Evolutionary conservation across 2,329 filamentous ascomycete species (phyloP).

Genomic region (Cryphonectria parasitica): DNA sequence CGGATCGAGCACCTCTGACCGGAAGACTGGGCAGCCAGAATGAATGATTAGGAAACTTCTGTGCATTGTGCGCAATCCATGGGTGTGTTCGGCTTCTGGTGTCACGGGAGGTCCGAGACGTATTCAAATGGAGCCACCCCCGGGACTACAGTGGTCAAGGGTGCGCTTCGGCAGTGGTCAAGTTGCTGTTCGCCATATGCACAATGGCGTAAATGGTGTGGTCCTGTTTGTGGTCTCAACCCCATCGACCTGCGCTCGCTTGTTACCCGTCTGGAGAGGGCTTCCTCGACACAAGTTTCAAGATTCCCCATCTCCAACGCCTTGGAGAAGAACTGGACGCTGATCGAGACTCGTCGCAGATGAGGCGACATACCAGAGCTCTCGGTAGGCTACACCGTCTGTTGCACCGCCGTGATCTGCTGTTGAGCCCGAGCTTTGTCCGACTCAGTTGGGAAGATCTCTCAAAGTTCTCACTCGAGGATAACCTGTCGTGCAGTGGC

Average conservation of each 20-base stretch:
- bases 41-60: constrained; percentile 20
- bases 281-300: constrained; percentile 20
- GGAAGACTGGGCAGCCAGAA: constrained; percentile 5
- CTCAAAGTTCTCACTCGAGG: constrained; percentile 7
- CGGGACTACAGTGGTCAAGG: constrained; percentile 3
- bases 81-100: constrained; percentile 28
- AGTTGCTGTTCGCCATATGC: constrained; percentile 16
- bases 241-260: constrained; percentile 3
- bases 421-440: constrained; percentile 8
- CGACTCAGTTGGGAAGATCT: constrained; percentile 10
- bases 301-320: constrained; percentile 20
- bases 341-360: constrained; percentile 22
- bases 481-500: not conserved
- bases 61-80: constrained; percentile 23
- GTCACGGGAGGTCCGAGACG: constrained; percentile 12
- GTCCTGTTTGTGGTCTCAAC: constrained; percentile 16
- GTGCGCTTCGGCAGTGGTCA: constrained; percentile 21
- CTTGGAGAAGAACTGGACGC: constrained; percentile 17
- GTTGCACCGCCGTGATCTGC: not conserved
- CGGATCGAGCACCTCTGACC: constrained; percentile 17
- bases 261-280: constrained; percentile 12
- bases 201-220: constrained; percentile 24
- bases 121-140: constrained; percentile 3
- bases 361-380: constrained; percentile 7
- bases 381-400: constrained; percentile 2